phyloP scores from a whole-genome alignment of 257 asterid genomes.

The Salvia rosmarinus region DNA sequence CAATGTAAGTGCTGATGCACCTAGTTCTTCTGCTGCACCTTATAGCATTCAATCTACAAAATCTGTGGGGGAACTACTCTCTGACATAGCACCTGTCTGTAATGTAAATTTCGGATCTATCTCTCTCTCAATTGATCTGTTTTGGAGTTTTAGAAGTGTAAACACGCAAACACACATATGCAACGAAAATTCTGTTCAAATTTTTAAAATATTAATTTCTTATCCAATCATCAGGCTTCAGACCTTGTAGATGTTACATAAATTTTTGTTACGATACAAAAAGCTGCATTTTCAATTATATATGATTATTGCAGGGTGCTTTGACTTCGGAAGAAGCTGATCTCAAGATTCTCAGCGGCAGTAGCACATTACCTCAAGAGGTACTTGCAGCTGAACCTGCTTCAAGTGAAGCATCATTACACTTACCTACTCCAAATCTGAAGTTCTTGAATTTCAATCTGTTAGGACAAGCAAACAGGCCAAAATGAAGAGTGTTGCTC shows the following conservation, averaged over 20 bases:
- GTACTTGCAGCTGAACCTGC: slow-evolving; percentile 42
- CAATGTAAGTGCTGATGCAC: slow-evolving; percentile 64
- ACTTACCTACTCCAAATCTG: slow-evolving; percentile 13
- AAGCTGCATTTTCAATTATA: slow-evolving; percentile 1
- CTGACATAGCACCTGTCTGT: slow-evolving; percentile 67
- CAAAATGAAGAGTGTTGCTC: slow-evolving; percentile 90
- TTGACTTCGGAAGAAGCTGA: slow-evolving; percentile 53
- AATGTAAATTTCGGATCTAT: slow-evolving; percentile 39
- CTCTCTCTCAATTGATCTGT: slow-evolving; percentile 10
- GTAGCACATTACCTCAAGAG: slow-evolving; percentile 54
- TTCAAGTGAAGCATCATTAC: slow-evolving; percentile 26
- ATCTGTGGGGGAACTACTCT: slow-evolving; percentile 71
- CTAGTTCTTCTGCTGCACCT: slow-evolving; percentile 86
- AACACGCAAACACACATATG: not conserved
- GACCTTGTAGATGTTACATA: slow-evolving; percentile 6
- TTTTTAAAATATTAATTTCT: not conserved
- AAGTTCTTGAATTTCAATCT: slow-evolving; percentile 23
- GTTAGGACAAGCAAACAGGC: slow-evolving; percentile 62
- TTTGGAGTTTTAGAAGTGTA: slow-evolving; percentile 1
- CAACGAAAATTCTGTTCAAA: not conserved
- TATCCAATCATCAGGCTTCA: slow-evolving; percentile 8
- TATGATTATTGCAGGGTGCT: slow-evolving; percentile 60
- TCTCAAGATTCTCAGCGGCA: slow-evolving; percentile 33
- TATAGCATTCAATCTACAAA: slow-evolving; percentile 58
- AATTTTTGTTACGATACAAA: not conserved